Conservation (phyloP, 2,329 filamentous ascomycete species). For the Penicillium sp. region DNA sequence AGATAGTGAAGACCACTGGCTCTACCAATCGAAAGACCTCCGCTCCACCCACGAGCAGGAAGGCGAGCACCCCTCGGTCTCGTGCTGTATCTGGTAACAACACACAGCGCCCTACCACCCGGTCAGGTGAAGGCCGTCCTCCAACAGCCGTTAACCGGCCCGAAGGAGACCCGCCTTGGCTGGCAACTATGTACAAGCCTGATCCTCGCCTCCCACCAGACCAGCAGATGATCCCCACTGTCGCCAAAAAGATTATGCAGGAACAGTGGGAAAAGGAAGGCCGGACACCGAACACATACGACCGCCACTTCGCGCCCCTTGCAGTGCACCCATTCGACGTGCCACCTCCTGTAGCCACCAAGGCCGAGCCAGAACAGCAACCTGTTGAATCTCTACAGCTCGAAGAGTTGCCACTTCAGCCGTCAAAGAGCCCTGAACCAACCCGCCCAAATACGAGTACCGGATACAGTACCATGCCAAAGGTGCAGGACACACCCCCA, state of each 20-base stretch:
- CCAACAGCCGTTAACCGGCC: slow-evolving; percentile 64
- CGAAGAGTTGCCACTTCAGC: slow-evolving; percentile 19
- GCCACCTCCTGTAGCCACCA: slow-evolving; percentile 21
- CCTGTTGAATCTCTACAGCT: slow-evolving; percentile 6
- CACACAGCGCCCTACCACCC: slow-evolving; percentile 59
- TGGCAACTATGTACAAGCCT: slow-evolving; percentile 90
- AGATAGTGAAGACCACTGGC: slow-evolving; percentile 28
- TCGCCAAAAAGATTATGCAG: slow-evolving; percentile 85
- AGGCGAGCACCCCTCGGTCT: slow-evolving; percentile 37
- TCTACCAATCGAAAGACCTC: slow-evolving; percentile 40
- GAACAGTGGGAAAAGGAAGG: slow-evolving; percentile 94
- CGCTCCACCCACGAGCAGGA: slow-evolving; percentile 39
- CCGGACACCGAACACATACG: slow-evolving; percentile 79
- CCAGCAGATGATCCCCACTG: slow-evolving; percentile 90
- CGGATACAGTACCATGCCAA: slow-evolving; percentile 52
- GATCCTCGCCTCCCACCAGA: slow-evolving; percentile 92
- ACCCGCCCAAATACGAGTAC: slow-evolving; percentile 43
- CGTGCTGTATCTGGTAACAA: slow-evolving; percentile 35
- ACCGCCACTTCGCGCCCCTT: slow-evolving; percentile 80
- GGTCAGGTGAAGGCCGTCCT: slow-evolving; percentile 56
- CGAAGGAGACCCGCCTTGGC: slow-evolving; percentile 94
- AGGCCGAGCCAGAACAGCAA: slow-evolving; percentile 10
- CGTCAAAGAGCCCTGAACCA: slow-evolving; percentile 35
- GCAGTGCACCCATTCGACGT: slow-evolving; percentile 47
- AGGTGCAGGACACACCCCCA: slow-evolving; percentile 41